phyloP scores from a whole-genome alignment of 441 rosid species.

The Sinapis alba region DNA sequence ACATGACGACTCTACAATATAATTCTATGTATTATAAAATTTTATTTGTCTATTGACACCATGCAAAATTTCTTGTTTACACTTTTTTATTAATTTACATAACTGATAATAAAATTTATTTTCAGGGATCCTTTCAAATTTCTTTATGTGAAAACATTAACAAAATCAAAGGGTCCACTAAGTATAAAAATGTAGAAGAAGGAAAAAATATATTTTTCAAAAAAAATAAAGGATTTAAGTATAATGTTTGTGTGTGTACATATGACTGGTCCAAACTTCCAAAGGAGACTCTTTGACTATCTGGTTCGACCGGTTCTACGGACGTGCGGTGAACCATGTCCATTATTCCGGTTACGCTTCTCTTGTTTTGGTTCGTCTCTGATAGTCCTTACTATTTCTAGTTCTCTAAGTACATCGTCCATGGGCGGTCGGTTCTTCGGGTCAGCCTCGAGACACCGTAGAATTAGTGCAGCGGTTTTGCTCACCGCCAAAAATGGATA shows the following conservation, averaged over 20 bases:
- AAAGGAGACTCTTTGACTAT: conserved; percentile 11
- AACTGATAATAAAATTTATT: too few species aligned
- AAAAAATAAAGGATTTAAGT: background rate
- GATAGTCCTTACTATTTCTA: conserved; percentile 45
- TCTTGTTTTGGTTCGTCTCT: conserved; percentile 41
- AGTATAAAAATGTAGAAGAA: background rate
- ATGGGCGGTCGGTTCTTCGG: conserved; percentile 73
- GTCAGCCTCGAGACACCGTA: conserved; percentile 62
- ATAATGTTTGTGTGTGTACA: conserved; percentile 11
- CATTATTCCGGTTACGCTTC: conserved; percentile 33
- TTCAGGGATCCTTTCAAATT: too few species aligned
- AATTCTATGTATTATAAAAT: too few species aligned
- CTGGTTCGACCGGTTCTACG: conserved; percentile 34
- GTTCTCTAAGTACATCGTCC: conserved; percentile 57
- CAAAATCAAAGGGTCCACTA: background rate
- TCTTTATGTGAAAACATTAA: too few species aligned
- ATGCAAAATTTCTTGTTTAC: too few species aligned
- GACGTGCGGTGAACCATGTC: conserved; percentile 19
- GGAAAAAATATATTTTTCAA: conserved; percentile 18
- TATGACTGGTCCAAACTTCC: conserved; percentile 13
- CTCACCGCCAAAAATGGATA: conserved; percentile 59
- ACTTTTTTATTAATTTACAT: too few species aligned
- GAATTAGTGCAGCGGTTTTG: conserved; percentile 53
- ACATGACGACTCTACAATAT: too few species aligned
- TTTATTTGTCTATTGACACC: too few species aligned